Evolutionary conservation across 2,329 filamentous ascomycete species (phyloP).

Genomic region (Trichoderma sp.): DNA sequence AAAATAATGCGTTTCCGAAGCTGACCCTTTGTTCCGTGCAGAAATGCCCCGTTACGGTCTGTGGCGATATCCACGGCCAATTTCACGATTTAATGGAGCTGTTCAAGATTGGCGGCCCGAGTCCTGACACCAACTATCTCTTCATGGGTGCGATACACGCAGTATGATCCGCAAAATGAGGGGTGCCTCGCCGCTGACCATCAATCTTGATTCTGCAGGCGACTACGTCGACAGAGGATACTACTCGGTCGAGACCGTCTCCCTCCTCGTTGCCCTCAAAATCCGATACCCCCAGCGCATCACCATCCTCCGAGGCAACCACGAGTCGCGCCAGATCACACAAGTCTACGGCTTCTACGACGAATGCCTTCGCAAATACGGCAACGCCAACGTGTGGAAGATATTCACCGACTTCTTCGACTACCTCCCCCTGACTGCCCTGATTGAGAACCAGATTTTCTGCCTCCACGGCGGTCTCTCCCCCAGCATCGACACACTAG

Average conservation of each 20-base stretch:
- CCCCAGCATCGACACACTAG: conserved; percentile 92
- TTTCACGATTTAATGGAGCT: conserved; percentile 99
- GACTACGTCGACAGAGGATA: conserved; percentile 99
- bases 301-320: conserved; percentile 97
- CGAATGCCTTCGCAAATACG: conserved; percentile 97
- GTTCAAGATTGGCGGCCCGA: conserved; percentile 97
- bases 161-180: background rate
- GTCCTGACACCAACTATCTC: conserved; percentile 98
- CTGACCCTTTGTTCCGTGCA: conserved; percentile 40
- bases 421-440: conserved; percentile 92
- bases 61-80: conserved; percentile 98
- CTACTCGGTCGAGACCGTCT: conserved; percentile 98
- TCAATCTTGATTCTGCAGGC: conserved; percentile 54
- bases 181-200: conserved; percentile 10
- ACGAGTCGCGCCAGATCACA: conserved; percentile 98
- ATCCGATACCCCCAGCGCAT: conserved; percentile 98
- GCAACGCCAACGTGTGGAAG: conserved; percentile 99
- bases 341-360: conserved; percentile 99
- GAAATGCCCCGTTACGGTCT: conserved; percentile 99
- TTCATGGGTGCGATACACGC: conserved; percentile 77
- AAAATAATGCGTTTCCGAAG: background rate
- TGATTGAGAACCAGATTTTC: conserved; percentile 99
- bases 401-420: conserved; percentile 99
- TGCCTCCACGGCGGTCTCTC: conserved; percentile 96
- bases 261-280: conserved; percentile 93